Percentiles rank a stretch among this genome's conserved stretches.
Evolutionary conservation across 495 filamentous ascomycete genomes (phyloP).

Genomic region (Aspergillus avenaceus): DNA sequence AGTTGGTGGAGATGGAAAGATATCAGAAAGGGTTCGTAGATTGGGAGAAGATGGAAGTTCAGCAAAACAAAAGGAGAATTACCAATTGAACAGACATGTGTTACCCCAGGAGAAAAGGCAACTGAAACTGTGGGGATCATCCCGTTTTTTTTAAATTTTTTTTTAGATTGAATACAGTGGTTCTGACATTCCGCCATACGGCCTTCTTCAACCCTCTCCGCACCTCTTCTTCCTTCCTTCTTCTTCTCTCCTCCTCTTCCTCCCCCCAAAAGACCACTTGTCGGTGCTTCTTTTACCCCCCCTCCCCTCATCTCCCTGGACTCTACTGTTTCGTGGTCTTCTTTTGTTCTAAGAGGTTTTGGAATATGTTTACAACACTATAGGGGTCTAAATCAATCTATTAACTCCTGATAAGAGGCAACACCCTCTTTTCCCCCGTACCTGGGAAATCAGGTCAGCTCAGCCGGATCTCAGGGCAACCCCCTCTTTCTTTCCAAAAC

Average conservation of each 20-base stretch:
- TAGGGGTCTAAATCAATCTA: background rate
- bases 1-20: background rate
- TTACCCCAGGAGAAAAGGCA: background rate
- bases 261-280: slow-evolving; percentile 1
- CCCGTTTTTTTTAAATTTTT: too few relatives aligned
- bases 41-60: too few relatives aligned
- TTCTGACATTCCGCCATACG: slow-evolving; percentile 5
- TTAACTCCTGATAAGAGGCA: slow-evolving; percentile 16
- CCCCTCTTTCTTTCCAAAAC: slow-evolving; percentile 4
- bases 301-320: background rate
- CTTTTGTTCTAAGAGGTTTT: background rate
- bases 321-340: background rate
- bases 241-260: slow-evolving; percentile 1
- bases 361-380: slow-evolving; percentile 2
- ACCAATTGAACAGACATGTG: background rate
- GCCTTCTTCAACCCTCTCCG: slow-evolving; percentile 5
- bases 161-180: too few relatives aligned
- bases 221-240: background rate
- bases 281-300: too few relatives aligned
- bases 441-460: slow-evolving; percentile 7
- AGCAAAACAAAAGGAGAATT: background rate
- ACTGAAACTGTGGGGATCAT: too few relatives aligned
- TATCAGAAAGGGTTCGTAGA: too few relatives aligned
- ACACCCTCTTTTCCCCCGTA: slow-evolving; percentile 1
- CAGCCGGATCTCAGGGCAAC: slow-evolving; percentile 5